Conservation (phyloP, 306 rosid genomes). For the Prunus salicina region DNA sequence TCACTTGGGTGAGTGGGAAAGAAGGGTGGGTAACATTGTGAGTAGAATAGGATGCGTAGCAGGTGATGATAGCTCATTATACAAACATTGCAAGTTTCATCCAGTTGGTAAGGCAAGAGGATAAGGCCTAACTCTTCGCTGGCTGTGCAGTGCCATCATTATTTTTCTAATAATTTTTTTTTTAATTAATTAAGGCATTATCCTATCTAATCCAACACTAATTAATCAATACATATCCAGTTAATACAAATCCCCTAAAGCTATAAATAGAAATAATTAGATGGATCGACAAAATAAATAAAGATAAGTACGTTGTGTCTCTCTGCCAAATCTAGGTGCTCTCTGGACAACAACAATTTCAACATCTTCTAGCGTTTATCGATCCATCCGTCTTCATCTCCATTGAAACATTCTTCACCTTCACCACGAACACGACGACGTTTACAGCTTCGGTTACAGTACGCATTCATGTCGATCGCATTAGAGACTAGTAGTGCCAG, state of each 20-base stretch:
- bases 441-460: too few relatives aligned
- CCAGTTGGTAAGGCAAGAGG: constrained; percentile 39
- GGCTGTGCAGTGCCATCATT: not conserved
- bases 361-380: not conserved
- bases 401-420: not conserved
- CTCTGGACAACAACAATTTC: not conserved
- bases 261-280: not conserved
- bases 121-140: constrained; percentile 35
- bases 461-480: constrained; percentile 35
- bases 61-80: constrained; percentile 25
- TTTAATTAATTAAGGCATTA: not conserved
- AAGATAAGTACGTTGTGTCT: not conserved
- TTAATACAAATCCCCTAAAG: not conserved
- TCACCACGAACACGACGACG: too few relatives aligned
- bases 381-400: not conserved
- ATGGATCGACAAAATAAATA: not conserved
- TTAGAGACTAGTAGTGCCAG: constrained; percentile 19
- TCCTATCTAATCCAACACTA: not conserved
- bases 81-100: not conserved
- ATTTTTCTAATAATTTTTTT: not conserved
- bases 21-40: not conserved
- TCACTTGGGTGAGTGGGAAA: not conserved
- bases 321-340: not conserved
- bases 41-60: constrained; percentile 9
- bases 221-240: not conserved